These are phyloP conservation scores for Backusella sp. DNA, from an alignment of 192 early-diverging fungal species.

Conservation along the genomic window DNA sequence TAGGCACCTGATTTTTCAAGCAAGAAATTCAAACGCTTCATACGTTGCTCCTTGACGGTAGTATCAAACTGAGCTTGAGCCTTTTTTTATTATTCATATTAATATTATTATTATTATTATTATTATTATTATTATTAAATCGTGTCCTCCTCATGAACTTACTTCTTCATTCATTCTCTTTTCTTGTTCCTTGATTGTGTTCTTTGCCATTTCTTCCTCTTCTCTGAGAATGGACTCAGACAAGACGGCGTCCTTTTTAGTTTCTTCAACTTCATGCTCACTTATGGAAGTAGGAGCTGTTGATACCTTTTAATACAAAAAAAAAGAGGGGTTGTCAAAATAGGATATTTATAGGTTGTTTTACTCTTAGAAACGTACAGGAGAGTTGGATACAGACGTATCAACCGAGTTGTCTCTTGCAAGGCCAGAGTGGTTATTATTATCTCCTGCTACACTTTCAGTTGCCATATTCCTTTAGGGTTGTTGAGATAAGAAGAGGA, in stretches of 20 bases:
- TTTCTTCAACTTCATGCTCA: conserved; percentile 16
- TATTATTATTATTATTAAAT: background rate
- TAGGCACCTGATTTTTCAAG: conserved; percentile 82
- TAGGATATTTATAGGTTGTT: background rate
- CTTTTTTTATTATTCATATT: conserved; percentile 34
- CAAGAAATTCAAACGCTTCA: conserved; percentile 76
- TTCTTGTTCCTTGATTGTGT: conserved; percentile 42
- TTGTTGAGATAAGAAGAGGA: background rate
- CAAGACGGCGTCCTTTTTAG: conserved; percentile 15
- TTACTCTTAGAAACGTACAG: background rate
- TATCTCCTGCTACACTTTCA: background rate
- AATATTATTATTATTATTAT: background rate
- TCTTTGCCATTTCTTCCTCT: conserved; percentile 39
- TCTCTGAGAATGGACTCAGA: conserved; percentile 42
- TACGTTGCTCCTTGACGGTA: conserved; percentile 57
- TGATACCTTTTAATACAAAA: conserved; percentile 1
- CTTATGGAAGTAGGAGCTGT: conserved; percentile 7
- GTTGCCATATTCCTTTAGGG: background rate
- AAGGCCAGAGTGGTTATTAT: background rate
- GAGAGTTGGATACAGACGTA: background rate
- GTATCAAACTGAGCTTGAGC: conserved; percentile 63
- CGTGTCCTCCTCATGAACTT: background rate
- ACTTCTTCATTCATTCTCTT: conserved; percentile 48
- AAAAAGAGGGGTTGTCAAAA: background rate
- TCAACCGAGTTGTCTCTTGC: background rate